phyloP scores from a whole-genome alignment of 2,329 filamentous ascomycete species.

The Cryphonectria nitschkei region DNA sequence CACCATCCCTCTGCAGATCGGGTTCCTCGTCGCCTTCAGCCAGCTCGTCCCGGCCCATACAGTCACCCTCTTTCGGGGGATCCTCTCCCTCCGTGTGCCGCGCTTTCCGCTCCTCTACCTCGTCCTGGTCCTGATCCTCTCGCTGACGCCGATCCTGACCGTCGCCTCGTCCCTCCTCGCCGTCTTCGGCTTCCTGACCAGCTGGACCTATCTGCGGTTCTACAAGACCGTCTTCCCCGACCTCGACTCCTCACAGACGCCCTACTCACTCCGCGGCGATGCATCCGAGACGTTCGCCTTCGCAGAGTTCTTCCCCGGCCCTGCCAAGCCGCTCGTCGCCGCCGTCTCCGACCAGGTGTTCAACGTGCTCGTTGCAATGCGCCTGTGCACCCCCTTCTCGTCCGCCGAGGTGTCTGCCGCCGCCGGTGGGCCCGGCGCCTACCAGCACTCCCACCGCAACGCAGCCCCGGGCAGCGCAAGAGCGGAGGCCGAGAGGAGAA shows the following conservation, averaged over 20 bases:
- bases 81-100: constrained; percentile 85
- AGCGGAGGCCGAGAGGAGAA: constrained; percentile 87
- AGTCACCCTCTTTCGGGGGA: constrained; percentile 86
- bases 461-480: constrained; percentile 70
- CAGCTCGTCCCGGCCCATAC: constrained; percentile 97
- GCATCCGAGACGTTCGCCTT: constrained; percentile 96
- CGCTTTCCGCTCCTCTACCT: constrained; percentile 73
- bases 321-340: constrained; percentile 76
- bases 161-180: constrained; percentile 80
- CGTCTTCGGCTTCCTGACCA: constrained; percentile 79
- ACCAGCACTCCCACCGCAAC: constrained; percentile 55
- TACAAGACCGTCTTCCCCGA: constrained; percentile 79
- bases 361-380: constrained; percentile 71
- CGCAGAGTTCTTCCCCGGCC: constrained; percentile 90
- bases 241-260: constrained; percentile 63
- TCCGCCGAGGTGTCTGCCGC: constrained; percentile 77
- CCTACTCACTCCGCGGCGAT: constrained; percentile 74
- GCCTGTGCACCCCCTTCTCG: constrained; percentile 84
- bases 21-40: constrained; percentile 95
- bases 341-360: constrained; percentile 77
- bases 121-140: constrained; percentile 69
- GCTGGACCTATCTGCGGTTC: constrained; percentile 96
- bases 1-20: constrained; percentile 85
- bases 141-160: constrained; percentile 60
- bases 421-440: constrained; percentile 51